phyloP scores from a whole-genome alignment of 345 rosid species.

The Fremontodendron californicum region DNA sequence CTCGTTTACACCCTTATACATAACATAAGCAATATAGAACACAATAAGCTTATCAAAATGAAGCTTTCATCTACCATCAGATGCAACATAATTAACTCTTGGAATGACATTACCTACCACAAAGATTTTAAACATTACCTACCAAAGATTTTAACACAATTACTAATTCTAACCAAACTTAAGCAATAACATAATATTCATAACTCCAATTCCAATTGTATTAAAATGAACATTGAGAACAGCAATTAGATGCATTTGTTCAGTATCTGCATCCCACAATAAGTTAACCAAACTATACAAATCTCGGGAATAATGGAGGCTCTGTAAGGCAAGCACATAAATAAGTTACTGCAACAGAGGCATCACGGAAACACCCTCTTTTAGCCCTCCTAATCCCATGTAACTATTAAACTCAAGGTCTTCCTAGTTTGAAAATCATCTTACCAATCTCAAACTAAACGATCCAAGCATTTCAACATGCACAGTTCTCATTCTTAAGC shows the following conservation, averaged over 20 bases:
- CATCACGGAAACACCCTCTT: not conserved
- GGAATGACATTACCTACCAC: not conserved
- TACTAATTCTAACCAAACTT: not conserved
- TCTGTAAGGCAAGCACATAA: not conserved
- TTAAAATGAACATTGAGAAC: not conserved
- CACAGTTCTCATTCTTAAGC: not conserved
- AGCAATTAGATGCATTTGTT: not conserved
- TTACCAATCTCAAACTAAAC: not conserved
- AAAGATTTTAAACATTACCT: too few species aligned
- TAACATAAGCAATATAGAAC: not conserved
- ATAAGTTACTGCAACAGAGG: not conserved
- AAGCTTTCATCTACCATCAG: not conserved
- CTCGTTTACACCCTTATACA: too few species aligned
- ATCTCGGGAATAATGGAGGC: not conserved
- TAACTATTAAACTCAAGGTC: not conserved
- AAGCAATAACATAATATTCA: not conserved
- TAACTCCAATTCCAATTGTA: not conserved
- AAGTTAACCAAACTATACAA: not conserved
- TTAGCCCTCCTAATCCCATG: not conserved
- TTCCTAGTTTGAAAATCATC: not conserved
- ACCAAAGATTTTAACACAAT: not conserved
- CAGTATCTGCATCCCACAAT: not conserved
- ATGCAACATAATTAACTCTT: not conserved
- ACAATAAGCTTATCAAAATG: not conserved
- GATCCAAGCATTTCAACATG: not conserved